phyloP scores from a whole-genome alignment of 352 stramenopile genomes.

The Pythium myriotylum region DNA sequence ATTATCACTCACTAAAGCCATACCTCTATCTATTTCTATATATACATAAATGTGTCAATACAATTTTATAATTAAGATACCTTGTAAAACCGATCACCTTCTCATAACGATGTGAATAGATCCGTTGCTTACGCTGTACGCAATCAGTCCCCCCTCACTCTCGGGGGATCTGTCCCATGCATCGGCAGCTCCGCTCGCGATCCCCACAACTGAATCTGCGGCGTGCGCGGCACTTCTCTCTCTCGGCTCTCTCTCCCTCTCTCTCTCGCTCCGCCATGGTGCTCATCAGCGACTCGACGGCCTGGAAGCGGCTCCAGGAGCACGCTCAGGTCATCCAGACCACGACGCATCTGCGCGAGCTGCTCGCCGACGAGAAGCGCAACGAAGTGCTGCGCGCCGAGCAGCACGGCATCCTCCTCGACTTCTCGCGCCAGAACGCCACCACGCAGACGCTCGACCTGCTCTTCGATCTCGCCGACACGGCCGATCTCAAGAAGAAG shows the following conservation, averaged over 20 bases:
- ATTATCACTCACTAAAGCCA: too few relatives aligned
- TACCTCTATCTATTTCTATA: too few relatives aligned
- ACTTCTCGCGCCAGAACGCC: conserved; percentile 95
- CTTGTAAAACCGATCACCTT: too few relatives aligned
- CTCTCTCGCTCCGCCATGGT: conserved; percentile 15
- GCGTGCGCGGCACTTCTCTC: not conserved
- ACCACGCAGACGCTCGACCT: conserved; percentile 88
- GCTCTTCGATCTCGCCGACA: conserved; percentile 92
- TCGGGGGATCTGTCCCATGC: not conserved
- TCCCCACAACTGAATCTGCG: conserved; percentile 18
- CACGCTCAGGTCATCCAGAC: conserved; percentile 82
- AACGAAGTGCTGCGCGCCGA: conserved; percentile 90
- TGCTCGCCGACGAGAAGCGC: conserved; percentile 88
- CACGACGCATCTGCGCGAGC: conserved; percentile 87
- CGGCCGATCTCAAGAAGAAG: conserved; percentile 86
- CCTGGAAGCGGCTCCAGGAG: conserved; percentile 74
- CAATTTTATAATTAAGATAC: too few relatives aligned
- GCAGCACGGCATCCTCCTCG: conserved; percentile 93
- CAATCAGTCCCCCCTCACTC: not conserved
- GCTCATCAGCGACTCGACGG: conserved; percentile 77
- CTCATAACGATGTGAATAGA: too few relatives aligned
- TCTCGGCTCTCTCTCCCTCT: conserved; percentile 10
- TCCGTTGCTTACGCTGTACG: too few relatives aligned
- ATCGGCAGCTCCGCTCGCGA: not conserved
- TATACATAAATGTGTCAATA: too few relatives aligned